phyloP scores from a whole-genome alignment of 2,329 filamentous ascomycete genomes.

The Cladophialophora psammophila region DNA sequence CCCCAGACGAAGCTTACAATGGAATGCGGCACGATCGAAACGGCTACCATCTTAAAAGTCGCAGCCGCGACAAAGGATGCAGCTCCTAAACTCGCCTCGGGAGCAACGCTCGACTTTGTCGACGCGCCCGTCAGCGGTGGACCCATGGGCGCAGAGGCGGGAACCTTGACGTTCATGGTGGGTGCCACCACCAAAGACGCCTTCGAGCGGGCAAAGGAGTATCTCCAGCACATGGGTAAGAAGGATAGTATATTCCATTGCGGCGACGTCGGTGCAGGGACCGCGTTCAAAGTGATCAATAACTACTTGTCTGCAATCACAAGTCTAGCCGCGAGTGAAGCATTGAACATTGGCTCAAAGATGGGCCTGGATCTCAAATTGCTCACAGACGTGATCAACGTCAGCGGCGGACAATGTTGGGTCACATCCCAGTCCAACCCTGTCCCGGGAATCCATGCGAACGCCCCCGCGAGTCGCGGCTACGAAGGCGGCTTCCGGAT shows the following conservation, averaged over 20 bases:
- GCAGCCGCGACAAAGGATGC: slow-evolving; percentile 43
- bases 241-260: slow-evolving; percentile 58
- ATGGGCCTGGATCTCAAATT: slow-evolving; percentile 42
- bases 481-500: slow-evolving; percentile 60
- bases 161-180: slow-evolving; percentile 64
- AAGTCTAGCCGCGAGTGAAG: slow-evolving; percentile 41
- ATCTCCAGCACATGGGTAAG: slow-evolving; percentile 47
- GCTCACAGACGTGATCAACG: slow-evolving; percentile 43
- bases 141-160: slow-evolving; percentile 60
- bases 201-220: slow-evolving; percentile 54
- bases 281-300: slow-evolving; percentile 45
- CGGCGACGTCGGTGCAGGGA: slow-evolving; percentile 43
- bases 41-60: slow-evolving; percentile 58
- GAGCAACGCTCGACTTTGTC: slow-evolving; percentile 54
- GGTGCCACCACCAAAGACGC: slow-evolving; percentile 52
- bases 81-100: slow-evolving; percentile 25
- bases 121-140: slow-evolving; percentile 63
- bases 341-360: slow-evolving; percentile 44
- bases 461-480: slow-evolving; percentile 48
- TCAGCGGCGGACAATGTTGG: slow-evolving; percentile 42
- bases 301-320: slow-evolving; percentile 44
- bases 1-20: slow-evolving; percentile 57
- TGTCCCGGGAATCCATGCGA: slow-evolving; percentile 51
- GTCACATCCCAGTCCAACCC: slow-evolving; percentile 43
- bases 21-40: slow-evolving; percentile 65